Conservation (phyloP, 2,329 filamentous ascomycete species). For the Rasamsonia emersonii region DNA sequence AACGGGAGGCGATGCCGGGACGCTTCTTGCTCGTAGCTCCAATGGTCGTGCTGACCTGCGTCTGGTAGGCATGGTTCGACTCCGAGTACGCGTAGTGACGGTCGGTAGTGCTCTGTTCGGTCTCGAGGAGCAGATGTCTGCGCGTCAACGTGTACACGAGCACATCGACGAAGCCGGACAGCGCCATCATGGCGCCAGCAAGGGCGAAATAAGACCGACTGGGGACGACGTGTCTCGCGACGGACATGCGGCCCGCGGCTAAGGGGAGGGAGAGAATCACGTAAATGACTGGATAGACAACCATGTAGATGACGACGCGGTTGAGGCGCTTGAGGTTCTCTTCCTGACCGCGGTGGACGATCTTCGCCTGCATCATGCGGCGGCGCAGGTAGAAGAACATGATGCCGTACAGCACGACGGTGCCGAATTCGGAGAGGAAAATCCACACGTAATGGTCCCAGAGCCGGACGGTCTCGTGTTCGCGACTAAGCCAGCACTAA, state of each 20-base stretch:
- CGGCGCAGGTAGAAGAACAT: constrained; percentile 42
- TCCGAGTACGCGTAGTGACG: too few species aligned
- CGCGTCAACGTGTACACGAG: constrained; percentile 51
- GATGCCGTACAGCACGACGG: constrained; percentile 39
- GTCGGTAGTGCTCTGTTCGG: constrained; percentile 30
- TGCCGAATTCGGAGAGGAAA: constrained; percentile 45
- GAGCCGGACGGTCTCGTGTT: constrained; percentile 37
- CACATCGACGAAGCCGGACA: constrained; percentile 51
- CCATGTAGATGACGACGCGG: constrained; percentile 39
- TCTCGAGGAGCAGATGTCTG: constrained; percentile 45
- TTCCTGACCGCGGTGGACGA: too few species aligned
- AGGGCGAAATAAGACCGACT: constrained; percentile 41
- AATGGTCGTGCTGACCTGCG: constrained; percentile 24
- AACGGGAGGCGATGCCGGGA: constrained; percentile 1
- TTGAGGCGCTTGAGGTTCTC: constrained; percentile 30
- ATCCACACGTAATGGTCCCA: constrained; percentile 48
- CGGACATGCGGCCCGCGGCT: constrained; percentile 40
- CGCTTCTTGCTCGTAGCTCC: constrained; percentile 23
- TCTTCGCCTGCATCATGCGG: constrained; percentile 34
- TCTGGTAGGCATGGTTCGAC: too few species aligned
- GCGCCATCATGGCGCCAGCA: constrained; percentile 48
- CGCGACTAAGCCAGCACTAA: constrained; percentile 43
- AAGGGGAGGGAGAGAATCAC: constrained; percentile 56
- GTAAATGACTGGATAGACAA: constrained; percentile 45
- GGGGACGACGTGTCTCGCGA: constrained; percentile 23